Base-by-base conservation (phyloP, 257 asterid species). In the Solanum etuberosum region DNA sequence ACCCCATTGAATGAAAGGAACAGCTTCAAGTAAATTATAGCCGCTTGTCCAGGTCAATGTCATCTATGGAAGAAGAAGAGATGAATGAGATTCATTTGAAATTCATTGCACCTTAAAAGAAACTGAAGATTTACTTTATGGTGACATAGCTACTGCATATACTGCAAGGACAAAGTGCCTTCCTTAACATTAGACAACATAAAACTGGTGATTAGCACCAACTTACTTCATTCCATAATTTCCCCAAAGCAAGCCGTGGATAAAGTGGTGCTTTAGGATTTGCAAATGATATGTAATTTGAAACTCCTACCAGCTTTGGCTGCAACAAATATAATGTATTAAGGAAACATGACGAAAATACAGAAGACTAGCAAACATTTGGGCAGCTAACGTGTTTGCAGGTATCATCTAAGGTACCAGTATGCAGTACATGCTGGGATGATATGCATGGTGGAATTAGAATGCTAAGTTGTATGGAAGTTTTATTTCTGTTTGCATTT, bases 31-130 rank as follows among this genome's bases (percentile, higher is more conserved):
- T 86, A 92, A 89, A 86, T 92, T 90, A 88, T 95, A 94, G 51
- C 98, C 98, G 89, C 98, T 95, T 76, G 98, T 95, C 98, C 98
- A 95, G 27, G 98, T 94, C n/a, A 96, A 91, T 18, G 98, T 94
- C 98, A 96, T 96, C 98, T 96, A 61, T 0, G 43, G 43, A 70
- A 86, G 35, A 4, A 61, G 87, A 51, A 68, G 61, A 48, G 81
- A 51, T 18, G 23, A 40, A 29, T 6, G 40, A 48, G 73, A 73
- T 20, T n/a, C 61, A 67, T 72, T 20, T 23, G 31, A 65, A 54
- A 38, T 25, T 31, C 23, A 1, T 83, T 31, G 59, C 5, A 59
- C 40, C 78, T 27, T 70, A 80, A 29, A 20, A 65, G 78, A 15
- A 87, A 72, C 46, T 11, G 42, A 40, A 67, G 38, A 65, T 86